Evolutionary conservation across 2,329 filamentous ascomycete genomes (phyloP), one percentile per base, ranked within the genome.

Genomic region (Phyllosticta ampelicida): DNA sequence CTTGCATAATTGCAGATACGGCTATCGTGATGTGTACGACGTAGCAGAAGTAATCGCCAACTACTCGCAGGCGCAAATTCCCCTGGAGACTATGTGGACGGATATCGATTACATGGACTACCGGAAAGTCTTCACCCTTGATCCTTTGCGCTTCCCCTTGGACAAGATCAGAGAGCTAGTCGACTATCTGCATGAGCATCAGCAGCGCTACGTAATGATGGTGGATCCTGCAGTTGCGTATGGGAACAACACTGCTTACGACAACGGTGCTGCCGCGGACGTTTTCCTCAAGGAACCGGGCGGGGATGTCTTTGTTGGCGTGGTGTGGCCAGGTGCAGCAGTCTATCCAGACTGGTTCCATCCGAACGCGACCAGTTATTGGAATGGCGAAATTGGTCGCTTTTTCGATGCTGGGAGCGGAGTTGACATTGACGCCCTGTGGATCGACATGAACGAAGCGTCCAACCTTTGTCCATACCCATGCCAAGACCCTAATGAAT

Each of bases 281-380:
- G 70, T 81, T 9, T 83, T 84, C 68, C 66, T 82, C 29, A 78
- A 78, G 64, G 63, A 60, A 8, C 65, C 68, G 44, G 84, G 89
- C 63, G 86, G 78, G 13, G 75, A 75, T 10, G 67, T 80, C 23
- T 80, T 78, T 61, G 65, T 79, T 60, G 81, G 87, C 16, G 86
- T 89, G 16, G 87, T 91, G 20, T 92, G 88, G 88, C 85, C 88
- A 5, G 88, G 88, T 51, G 79, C 83, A 13, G 81, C 85, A 0
- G 85, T 80, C 10, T 90, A 85, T 71, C 86, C 86, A 0, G 89
- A 92, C 68, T 92, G 87, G 87, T 90, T 90, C 66, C 74, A 83
- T 18, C 77, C 79, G 8, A 82, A 82, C 55, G 81, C 83, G 1
- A 78, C 83, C 53, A 65, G 72, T 1, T 94, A 84, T 70, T 92